Conservation (phyloP, 108 stramenopile species). For the Epipyxis sp. region DNA sequence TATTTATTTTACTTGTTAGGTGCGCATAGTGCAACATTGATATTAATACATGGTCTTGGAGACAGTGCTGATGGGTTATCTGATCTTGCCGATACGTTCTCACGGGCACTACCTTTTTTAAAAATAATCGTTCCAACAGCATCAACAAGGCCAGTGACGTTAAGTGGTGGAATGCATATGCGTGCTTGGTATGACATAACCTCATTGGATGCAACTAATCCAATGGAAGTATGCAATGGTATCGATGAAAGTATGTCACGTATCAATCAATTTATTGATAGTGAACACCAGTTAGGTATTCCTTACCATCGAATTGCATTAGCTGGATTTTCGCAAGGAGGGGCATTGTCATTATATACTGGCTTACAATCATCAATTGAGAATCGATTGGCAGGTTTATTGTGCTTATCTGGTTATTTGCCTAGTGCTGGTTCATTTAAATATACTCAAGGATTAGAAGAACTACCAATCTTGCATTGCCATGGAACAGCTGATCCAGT, state of each 20-base stretch:
- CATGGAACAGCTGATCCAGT: conserved; percentile 81
- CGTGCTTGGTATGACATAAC: conserved; percentile 85
- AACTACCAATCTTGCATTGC: conserved; percentile 74
- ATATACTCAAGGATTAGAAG: conserved; percentile 56
- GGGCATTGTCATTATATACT: conserved; percentile 73
- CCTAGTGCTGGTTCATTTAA: conserved; percentile 67
- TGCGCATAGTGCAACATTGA: conserved; percentile 43
- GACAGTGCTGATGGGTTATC: conserved; percentile 76
- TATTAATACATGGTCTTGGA: conserved; percentile 87
- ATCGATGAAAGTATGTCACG: conserved; percentile 63
- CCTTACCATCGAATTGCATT: conserved; percentile 80
- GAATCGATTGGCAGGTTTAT: conserved; percentile 66
- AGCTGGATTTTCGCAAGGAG: conserved; percentile 89
- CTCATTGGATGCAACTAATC: conserved; percentile 68
- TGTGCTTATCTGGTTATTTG: conserved; percentile 77
- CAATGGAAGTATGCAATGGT: conserved; percentile 77
- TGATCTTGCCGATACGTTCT: conserved; percentile 51
- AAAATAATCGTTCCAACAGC: conserved; percentile 89
- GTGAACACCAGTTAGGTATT: conserved; percentile 64
- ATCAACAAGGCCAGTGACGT: conserved; percentile 77
- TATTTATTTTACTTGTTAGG: too few relatives aligned
- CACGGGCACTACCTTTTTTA: conserved; percentile 58
- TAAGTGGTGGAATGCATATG: conserved; percentile 85
- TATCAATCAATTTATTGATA: conserved; percentile 56
- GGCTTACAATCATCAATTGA: conserved; percentile 58